These are phyloP conservation scores for Sophora flavescens DNA, from an alignment of 306 rosid genomes.

Conservation along the genomic window DNA sequence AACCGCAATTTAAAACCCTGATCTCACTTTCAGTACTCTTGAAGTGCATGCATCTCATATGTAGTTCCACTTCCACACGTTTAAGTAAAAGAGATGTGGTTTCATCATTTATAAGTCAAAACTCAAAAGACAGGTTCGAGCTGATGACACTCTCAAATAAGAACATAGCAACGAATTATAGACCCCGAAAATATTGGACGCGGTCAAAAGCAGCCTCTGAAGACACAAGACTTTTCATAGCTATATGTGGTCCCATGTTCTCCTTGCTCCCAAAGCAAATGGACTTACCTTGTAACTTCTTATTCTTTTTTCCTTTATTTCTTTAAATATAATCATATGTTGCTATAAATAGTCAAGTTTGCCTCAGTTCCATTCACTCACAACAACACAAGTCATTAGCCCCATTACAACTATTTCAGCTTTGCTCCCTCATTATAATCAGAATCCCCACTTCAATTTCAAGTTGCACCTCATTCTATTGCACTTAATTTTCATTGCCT, in stretches of 20 bases:
- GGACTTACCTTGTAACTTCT: neutral
- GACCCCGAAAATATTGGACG: neutral
- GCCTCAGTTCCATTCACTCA: neutral
- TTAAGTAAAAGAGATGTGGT: too few species aligned
- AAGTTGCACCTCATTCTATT: neutral
- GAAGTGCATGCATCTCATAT: too few species aligned
- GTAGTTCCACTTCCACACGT: too few species aligned
- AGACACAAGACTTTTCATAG: neutral
- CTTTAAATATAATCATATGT: neutral
- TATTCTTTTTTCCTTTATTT: too few species aligned
- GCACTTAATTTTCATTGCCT: neutral
- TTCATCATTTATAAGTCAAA: too few species aligned
- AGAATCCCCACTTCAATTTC: neutral
- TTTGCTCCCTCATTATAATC: neutral
- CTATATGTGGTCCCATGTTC: neutral
- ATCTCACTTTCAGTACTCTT: too few species aligned
- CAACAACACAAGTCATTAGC: too few species aligned
- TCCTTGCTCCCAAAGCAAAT: conserved; percentile 1
- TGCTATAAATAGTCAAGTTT: neutral
- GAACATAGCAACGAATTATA: too few species aligned
- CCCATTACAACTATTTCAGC: conserved; percentile 1
- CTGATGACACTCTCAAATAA: too few species aligned
- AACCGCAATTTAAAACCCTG: too few species aligned
- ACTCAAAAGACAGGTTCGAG: too few species aligned
- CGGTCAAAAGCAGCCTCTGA: neutral